A percentile compares a stretch with the other conserved stretches of the same genome.
phyloP scores from a whole-genome alignment of 176 grass and related monocot species.

The Triticum monococcum region DNA sequence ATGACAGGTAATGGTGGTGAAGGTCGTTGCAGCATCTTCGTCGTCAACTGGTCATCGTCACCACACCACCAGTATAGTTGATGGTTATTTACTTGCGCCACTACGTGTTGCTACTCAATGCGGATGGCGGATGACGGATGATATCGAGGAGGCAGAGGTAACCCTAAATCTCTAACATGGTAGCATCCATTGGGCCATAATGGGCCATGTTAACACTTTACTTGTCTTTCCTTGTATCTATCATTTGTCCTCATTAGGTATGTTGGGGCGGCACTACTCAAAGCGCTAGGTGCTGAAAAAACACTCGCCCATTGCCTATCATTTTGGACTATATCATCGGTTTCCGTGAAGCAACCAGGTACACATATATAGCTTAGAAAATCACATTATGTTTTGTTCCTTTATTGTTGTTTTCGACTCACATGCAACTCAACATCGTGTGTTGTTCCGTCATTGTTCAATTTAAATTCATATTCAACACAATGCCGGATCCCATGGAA shows the following conservation, averaged over 20 bases:
- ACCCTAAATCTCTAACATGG: neutral
- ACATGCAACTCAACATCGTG: no score
- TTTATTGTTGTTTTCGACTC: neutral
- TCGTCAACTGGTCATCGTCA: neutral
- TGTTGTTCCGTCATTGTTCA: no score
- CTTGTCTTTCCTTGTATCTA: neutral
- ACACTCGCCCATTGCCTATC: no score
- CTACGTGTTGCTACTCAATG: neutral
- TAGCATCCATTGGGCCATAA: neutral
- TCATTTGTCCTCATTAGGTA: neutral
- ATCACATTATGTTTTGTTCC: neutral
- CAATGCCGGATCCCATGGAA: neutral
- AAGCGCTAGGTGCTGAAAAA: no score
- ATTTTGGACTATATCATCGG: no score
- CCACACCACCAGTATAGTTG: neutral
- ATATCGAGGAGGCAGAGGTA: neutral
- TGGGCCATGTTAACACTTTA: neutral
- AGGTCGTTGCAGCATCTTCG: neutral
- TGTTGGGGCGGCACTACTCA: neutral
- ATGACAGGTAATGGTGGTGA: neutral
- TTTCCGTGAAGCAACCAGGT: no score
- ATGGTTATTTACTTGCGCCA: neutral
- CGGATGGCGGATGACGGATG: neutral
- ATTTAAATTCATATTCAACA: neutral
- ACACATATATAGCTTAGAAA: neutral